Evolutionary conservation across 345 rosid genomes (phyloP).

Genomic region (Hibiscus tridactylites): DNA sequence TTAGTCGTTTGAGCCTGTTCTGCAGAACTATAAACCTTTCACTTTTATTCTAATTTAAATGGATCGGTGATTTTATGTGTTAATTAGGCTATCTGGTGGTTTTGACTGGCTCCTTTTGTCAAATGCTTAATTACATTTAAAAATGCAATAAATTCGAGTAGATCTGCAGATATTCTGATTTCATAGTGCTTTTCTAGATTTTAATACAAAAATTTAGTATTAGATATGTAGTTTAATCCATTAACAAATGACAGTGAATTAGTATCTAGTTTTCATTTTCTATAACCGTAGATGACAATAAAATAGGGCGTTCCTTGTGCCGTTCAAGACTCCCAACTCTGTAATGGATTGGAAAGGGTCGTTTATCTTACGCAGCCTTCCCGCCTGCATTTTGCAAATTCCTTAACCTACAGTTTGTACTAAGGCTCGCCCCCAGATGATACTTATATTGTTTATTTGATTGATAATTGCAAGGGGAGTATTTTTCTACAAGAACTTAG

Average conservation of each 20-base stretch:
- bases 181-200: not conserved
- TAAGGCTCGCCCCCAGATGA: no score
- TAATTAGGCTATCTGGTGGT: constrained; percentile 8
- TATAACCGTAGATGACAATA: not conserved
- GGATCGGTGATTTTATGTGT: constrained; percentile 4
- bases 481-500: not conserved
- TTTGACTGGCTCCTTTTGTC: no score
- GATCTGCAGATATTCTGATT: constrained; percentile 16
- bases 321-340: not conserved
- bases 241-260: not conserved
- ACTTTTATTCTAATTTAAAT: not conserved
- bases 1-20: not conserved
- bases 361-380: no score
- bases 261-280: not conserved
- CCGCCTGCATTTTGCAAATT: no score
- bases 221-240: not conserved
- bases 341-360: no score
- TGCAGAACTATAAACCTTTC: not conserved
- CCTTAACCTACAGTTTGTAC: no score
- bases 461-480: not conserved
- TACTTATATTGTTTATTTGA: not conserved
- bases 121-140: not conserved
- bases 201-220: not conserved
- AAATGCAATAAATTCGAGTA: constrained; percentile 2
- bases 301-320: not conserved